A percentile compares a stretch with the other conserved stretches of the same genome.
phyloP scores from a whole-genome alignment of 768 basidiomycete species.

The Russula abietina region DNA sequence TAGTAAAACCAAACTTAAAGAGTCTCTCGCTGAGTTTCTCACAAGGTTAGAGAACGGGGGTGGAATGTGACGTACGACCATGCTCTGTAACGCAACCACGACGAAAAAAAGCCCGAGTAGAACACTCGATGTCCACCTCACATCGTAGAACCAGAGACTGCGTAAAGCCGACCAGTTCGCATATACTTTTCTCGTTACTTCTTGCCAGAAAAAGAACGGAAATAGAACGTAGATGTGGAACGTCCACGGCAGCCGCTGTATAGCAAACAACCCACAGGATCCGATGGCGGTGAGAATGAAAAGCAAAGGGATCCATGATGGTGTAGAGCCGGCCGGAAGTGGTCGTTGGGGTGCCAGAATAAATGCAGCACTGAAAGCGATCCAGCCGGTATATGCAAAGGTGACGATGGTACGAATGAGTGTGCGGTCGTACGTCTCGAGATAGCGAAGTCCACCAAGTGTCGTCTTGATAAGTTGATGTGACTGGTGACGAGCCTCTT shows the following conservation, averaged over 20 bases:
- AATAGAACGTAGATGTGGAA: constrained; percentile 74
- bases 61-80: constrained; percentile 54
- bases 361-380: constrained; percentile 55
- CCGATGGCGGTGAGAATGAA: constrained; percentile 31
- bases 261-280: constrained; percentile 47
- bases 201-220: constrained; percentile 73
- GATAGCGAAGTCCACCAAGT: constrained; percentile 63
- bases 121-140: constrained; percentile 16
- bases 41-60: not conserved
- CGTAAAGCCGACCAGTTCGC: not conserved
- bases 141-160: not conserved
- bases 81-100: constrained; percentile 47
- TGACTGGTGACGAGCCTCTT: constrained; percentile 45
- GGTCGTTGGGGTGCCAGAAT: constrained; percentile 42
- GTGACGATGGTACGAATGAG: constrained; percentile 66
- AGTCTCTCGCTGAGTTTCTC: constrained; percentile 1
- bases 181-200: constrained; percentile 32
- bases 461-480: constrained; percentile 46
- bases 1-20: constrained; percentile 59
- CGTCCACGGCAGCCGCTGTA: constrained; percentile 63
- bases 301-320: constrained; percentile 11
- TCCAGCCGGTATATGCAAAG: constrained; percentile 73
- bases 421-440: constrained; percentile 71
- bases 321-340: not conserved
- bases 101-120: constrained; percentile 33